Base-by-base conservation (phyloP, 2,329 filamentous ascomycete genomes). In the Thelonectria blattea region DNA sequence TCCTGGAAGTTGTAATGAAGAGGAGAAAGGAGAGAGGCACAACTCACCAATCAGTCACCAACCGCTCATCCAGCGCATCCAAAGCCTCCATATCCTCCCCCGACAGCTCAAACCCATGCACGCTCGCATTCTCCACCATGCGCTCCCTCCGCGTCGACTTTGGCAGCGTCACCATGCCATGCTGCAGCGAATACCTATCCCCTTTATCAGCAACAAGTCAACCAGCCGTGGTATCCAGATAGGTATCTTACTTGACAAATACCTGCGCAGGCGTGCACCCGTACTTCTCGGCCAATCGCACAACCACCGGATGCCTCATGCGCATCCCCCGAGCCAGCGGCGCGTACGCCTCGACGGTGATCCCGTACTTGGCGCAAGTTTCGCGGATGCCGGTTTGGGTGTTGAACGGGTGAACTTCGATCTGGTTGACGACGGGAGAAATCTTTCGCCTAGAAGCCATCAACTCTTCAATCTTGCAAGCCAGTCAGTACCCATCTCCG, bases 401-500 rank as follows among this genome's bases (percentile, higher is more conserved):
- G 73, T 93, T 92, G 83, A 94, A 95, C 0, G 91, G 91, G 63
- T 94, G 91, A 2, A 93, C 84, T 73, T 94, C 90, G 68, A 93
- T 89, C 77, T 95, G 91, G 70, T 94, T 94, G 52, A 94, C 85
- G 1, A 87, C 85, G 0, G 91, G 91, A 10, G 79, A 74, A 47
- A 91, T 82, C 0, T 81, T 80, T 0, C 89, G 88, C 11, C 85
- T 85, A 0, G 83, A 83, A 2, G 81, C 80, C 70, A 92, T 83
- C 50, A 93, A 78, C 71, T 93, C 90, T 64, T 91, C 83, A 52
- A 93, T 82, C 84, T 89, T 1, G 34, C 10, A 3, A 6, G 27
- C 15, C 56, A 6, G 46, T 22, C 39, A 39, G 39, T 20, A n/a
- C 2, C 27, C 22, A 8, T 37, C 27, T 30, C 2, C 8, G 22